These are phyloP conservation scores for Excoecaria cochinchinensis DNA, from an alignment of 345 rosid genomes.

Conservation along the genomic window DNA sequence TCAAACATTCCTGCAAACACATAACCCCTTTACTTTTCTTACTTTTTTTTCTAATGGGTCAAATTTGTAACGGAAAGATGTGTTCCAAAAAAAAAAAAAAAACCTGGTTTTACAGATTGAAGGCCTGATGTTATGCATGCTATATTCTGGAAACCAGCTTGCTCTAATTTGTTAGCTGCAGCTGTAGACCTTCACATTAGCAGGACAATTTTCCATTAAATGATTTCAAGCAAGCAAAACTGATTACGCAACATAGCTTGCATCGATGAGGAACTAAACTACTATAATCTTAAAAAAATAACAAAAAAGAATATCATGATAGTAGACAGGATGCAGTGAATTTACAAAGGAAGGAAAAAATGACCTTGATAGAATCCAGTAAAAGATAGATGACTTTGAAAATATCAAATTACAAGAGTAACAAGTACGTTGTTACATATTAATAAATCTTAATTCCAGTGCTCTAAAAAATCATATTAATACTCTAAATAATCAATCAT, in stretches of 20 bases:
- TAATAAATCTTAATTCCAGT: no score
- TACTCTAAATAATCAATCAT: no score
- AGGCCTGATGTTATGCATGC: conserved; percentile 90
- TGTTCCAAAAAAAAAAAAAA: not conserved
- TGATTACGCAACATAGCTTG: not conserved
- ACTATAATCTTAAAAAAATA: not conserved
- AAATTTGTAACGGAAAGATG: not conserved
- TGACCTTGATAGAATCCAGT: no score
- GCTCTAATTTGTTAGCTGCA: conserved; percentile 72
- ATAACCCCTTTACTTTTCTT: not conserved
- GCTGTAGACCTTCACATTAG: conserved; percentile 68
- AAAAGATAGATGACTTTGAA: no score
- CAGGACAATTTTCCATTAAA: conserved; percentile 19
- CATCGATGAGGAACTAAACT: not conserved
- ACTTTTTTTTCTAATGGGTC: not conserved
- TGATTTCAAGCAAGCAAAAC: not conserved
- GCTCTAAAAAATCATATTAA: no score
- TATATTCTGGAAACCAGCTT: conserved; percentile 66
- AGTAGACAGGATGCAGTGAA: no score
- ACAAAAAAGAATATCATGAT: no score
- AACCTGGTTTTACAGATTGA: conserved; percentile 80
- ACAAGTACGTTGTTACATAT: no score
- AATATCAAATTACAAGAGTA: no score
- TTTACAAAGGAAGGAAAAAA: no score
- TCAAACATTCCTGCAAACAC: conserved; percentile 66